Conservation (phyloP, 305 asterid genomes). For the Solanum hybrid region DNA sequence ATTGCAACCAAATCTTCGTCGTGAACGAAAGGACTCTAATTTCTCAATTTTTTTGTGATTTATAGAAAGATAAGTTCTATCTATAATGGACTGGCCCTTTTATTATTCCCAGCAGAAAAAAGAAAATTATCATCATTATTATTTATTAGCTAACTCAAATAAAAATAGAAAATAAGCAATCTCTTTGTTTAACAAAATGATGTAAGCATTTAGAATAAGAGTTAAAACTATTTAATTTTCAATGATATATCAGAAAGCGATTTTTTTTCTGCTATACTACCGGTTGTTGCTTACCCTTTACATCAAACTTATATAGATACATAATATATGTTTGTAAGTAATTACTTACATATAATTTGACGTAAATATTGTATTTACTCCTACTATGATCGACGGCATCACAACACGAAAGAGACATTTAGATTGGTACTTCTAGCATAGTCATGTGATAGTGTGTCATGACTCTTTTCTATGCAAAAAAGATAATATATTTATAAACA, state of each 20-base stretch:
- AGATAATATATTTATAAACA: neutral
- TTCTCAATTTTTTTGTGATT: neutral
- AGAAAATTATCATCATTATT: neutral
- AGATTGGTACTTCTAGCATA: neutral
- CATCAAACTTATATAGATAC: neutral
- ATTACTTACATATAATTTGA: neutral
- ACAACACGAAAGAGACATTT: neutral
- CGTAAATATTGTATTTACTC: neutral
- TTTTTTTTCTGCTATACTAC: neutral
- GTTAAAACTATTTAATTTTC: neutral
- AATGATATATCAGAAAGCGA: neutral
- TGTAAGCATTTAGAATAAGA: neutral
- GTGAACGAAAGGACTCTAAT: neutral
- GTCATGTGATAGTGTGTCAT: neutral
- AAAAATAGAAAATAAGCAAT: neutral
- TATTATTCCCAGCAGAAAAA: neutral
- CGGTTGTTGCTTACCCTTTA: neutral
- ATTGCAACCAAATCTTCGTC: neutral
- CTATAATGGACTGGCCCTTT: neutral
- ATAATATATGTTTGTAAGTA: neutral
- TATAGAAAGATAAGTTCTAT: neutral
- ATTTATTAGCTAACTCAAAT: neutral
- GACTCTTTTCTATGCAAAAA: neutral
- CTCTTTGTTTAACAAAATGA: neutral
- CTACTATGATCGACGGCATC: neutral